These are phyloP conservation scores for Botrytis porri DNA, from an alignment of 2,329 filamentous ascomycete genomes.

Conservation along the genomic window DNA sequence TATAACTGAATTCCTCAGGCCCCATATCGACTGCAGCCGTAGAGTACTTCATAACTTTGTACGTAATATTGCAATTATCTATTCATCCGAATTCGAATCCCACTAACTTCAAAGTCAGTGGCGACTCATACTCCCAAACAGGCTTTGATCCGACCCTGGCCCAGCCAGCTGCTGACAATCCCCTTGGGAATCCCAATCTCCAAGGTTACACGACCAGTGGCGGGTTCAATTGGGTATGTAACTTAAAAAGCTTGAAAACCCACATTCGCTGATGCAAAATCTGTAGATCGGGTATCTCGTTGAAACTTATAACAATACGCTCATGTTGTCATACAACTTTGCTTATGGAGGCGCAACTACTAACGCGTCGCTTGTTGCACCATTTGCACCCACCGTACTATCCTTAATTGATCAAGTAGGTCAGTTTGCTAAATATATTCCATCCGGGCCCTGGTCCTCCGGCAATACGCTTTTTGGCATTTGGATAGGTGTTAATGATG, in stretches of 20 bases:
- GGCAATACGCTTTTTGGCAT: background rate
- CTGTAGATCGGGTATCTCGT: background rate
- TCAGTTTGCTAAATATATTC: background rate
- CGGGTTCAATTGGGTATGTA: slow-evolving; percentile 33
- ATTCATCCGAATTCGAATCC: background rate
- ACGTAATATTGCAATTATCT: background rate
- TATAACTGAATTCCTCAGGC: background rate
- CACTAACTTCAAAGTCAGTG: slow-evolving; percentile 25
- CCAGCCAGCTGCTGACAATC: slow-evolving; percentile 34
- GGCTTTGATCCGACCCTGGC: slow-evolving; percentile 36
- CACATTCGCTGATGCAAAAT: background rate
- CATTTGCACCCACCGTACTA: background rate
- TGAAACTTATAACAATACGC: background rate
- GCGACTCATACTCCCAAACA: slow-evolving; percentile 39
- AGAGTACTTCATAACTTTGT: slow-evolving; percentile 13
- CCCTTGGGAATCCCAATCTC: slow-evolving; percentile 37
- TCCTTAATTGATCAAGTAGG: background rate
- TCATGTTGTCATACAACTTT: background rate
- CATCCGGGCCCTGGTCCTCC: background rate
- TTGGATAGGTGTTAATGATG: slow-evolving; percentile 10
- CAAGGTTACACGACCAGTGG: slow-evolving; percentile 39
- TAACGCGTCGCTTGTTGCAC: background rate
- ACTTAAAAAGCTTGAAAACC: background rate
- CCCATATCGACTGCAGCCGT: background rate
- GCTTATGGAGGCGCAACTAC: background rate